Conservation (phyloP, 139 green algal genomes). For the Chlamydomonas schloesseri region DNA sequence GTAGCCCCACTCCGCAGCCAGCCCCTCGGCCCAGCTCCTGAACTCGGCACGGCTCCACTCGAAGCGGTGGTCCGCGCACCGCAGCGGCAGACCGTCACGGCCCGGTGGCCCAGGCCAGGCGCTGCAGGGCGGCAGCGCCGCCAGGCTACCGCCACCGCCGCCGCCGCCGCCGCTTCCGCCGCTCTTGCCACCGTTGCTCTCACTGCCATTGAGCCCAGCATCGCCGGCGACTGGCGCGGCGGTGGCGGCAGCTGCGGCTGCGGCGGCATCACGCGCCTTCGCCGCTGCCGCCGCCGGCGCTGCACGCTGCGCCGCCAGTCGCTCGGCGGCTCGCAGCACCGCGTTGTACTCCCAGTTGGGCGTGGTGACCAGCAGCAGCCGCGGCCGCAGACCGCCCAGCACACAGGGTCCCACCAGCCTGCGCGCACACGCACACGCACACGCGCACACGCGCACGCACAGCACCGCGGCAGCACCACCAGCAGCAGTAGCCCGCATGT, state of each 20-base stretch:
- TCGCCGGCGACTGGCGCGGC: neutral
- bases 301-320: neutral
- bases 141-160: neutral
- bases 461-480: neutral
- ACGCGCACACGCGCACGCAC: too few relatives aligned
- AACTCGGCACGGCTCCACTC: constrained; percentile 77
- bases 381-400: constrained; percentile 64
- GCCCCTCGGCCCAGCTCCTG: constrained; percentile 45
- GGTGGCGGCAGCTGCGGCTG: neutral
- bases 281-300: too few relatives aligned
- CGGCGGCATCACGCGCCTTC: too few relatives aligned
- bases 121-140: neutral
- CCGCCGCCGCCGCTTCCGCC: neutral
- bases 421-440: too few relatives aligned
- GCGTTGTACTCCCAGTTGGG: constrained; percentile 82
- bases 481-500: neutral
- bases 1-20: constrained; percentile 61
- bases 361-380: constrained; percentile 69
- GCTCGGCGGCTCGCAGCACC: constrained; percentile 43
- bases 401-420: constrained; percentile 58
- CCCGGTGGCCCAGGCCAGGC: constrained; percentile 38
- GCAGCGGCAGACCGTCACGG: constrained; percentile 56
- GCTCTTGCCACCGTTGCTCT: neutral
- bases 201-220: too few relatives aligned
- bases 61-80: constrained; percentile 77